Percentiles rank a stretch among this genome's conserved stretches.
Conservation (phyloP, 2,329 filamentous ascomycete species). For the Alternaria rosae region DNA sequence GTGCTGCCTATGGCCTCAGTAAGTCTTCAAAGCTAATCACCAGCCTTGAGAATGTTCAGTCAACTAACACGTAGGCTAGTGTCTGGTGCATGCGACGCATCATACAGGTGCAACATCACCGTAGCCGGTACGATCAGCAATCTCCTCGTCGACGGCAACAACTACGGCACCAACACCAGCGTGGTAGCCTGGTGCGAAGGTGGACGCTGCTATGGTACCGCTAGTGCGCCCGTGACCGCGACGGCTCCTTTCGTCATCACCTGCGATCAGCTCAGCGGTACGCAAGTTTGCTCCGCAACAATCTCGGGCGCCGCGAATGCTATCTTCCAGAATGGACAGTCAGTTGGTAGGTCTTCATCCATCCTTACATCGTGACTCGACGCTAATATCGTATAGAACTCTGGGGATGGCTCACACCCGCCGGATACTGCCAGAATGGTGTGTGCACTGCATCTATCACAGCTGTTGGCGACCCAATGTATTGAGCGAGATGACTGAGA, state of each 20-base stretch:
- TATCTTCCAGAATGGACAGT: neutral
- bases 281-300: neutral
- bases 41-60: neutral
- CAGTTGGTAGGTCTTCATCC: neutral
- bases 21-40: neutral
- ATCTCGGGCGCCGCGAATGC: neutral
- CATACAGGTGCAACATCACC: neutral
- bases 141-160: neutral
- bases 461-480: neutral
- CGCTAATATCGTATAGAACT: neutral
- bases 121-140: neutral
- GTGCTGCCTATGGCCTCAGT: neutral
- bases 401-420: neutral
- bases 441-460: neutral
- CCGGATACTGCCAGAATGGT: neutral
- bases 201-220: neutral
- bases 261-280: neutral
- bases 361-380: fast-evolving
- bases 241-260: neutral
- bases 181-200: neutral
- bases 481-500: neutral
- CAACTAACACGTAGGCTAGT: neutral
- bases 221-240: neutral
- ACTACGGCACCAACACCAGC: neutral
- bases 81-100: neutral